These are phyloP conservation scores for Apostasia shenzhenica DNA, from an alignment of 106 monocot species.

Conservation along the genomic window DNA sequence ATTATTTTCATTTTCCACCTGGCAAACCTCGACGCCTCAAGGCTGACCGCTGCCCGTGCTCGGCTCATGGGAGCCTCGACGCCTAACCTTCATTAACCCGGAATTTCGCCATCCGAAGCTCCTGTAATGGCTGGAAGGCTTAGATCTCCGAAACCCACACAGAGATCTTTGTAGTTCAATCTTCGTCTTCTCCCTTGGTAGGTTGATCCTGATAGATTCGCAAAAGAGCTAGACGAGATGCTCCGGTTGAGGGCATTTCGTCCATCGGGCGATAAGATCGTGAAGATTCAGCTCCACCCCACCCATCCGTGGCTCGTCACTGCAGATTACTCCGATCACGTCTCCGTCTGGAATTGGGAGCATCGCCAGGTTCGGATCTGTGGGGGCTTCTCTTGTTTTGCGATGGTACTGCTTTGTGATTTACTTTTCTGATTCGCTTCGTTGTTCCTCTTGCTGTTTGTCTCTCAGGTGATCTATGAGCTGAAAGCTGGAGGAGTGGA, in stretches of 20 bases:
- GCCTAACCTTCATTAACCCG: no score
- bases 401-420: background rate
- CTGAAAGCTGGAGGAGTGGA: conserved; percentile 96
- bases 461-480: conserved; percentile 79
- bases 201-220: background rate
- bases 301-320: conserved; percentile 98
- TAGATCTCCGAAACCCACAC: no score
- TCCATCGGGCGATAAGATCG: conserved; percentile 78
- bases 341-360: conserved; percentile 99
- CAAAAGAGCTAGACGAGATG: conserved; percentile 28
- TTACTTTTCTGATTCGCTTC: background rate
- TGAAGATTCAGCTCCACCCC: conserved; percentile 95
- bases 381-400: background rate
- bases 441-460: background rate
- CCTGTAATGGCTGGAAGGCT: no score
- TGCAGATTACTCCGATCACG: conserved; percentile 88
- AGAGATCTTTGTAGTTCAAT: no score
- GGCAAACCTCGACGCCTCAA: no score
- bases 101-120: no score
- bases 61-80: no score
- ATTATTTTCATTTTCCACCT: no score
- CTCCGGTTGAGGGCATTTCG: conserved; percentile 91
- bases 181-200: no score
- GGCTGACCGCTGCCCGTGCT: no score
- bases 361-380: conserved; percentile 70